Evolutionary conservation across 2,329 filamentous ascomycete species (phyloP).

Genomic region (Penicillium sp.): DNA sequence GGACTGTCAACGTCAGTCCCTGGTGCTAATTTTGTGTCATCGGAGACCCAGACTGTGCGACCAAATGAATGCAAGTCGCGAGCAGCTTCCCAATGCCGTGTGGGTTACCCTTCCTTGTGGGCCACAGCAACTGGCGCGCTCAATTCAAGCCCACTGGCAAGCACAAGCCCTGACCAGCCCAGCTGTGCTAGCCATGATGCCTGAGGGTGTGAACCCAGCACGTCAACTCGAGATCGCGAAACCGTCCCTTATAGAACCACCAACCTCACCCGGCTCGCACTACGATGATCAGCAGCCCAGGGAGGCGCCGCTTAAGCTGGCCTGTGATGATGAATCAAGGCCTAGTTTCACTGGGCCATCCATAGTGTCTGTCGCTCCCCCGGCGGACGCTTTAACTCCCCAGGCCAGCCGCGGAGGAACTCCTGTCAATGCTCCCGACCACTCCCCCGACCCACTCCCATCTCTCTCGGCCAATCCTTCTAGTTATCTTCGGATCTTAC

Average conservation of each 20-base stretch:
- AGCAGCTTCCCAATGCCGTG: conserved; percentile 19
- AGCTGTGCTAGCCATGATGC: neutral
- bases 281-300: too few relatives aligned
- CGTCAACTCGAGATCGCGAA: neutral
- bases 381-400: too few relatives aligned
- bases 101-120: conserved; percentile 34
- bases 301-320: too few relatives aligned
- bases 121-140: conserved; percentile 28
- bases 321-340: too few relatives aligned
- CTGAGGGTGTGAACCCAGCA: neutral
- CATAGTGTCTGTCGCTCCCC: too few relatives aligned
- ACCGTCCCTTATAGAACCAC: neutral
- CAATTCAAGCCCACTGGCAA: neutral
- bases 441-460: neutral
- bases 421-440: neutral
- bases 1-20: neutral
- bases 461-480: neutral
- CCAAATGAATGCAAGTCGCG: neutral
- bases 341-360: too few relatives aligned
- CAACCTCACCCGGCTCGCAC: too few relatives aligned
- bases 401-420: neutral
- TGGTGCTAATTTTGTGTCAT: neutral
- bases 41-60: neutral
- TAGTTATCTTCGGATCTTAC: neutral
- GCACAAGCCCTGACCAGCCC: neutral